Evolutionary conservation across 73 alveolate species (phyloP).

Genomic region (Paramecium tetraurelia): DNA sequence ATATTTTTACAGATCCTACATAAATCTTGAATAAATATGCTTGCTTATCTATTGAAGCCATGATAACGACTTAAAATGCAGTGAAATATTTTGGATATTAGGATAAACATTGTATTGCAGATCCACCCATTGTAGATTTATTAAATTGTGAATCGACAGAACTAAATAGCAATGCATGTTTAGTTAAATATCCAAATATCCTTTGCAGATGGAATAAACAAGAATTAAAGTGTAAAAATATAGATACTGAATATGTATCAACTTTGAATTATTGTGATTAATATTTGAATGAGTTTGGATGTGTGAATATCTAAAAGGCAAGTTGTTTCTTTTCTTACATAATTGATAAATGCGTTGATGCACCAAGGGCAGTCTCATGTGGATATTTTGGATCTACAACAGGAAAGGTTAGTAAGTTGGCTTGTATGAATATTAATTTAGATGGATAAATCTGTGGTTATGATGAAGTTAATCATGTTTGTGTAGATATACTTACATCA

Average conservation of each 20-base stretch:
- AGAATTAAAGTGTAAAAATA: background rate
- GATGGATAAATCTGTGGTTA: constrained; percentile 27
- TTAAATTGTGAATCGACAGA: background rate
- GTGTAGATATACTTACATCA: background rate
- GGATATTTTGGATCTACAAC: constrained; percentile 7
- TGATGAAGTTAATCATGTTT: background rate
- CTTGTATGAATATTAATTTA: background rate
- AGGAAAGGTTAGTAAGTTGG: background rate
- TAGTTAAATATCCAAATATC: background rate
- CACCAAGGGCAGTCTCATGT: background rate
- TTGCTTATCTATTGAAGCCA: background rate
- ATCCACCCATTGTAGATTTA: background rate
- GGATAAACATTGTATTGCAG: background rate
- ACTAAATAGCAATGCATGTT: constrained; percentile 6
- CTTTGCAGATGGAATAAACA: background rate
- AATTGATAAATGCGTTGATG: background rate
- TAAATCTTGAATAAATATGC: background rate
- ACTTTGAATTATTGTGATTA: background rate
- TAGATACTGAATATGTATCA: background rate
- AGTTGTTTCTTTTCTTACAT: background rate
- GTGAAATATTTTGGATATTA: background rate
- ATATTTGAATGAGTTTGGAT: background rate
- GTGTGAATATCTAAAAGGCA: background rate
- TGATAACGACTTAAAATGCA: background rate
- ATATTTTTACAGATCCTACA: background rate